Evolutionary conservation across 352 stramenopile genomes (phyloP).

Genomic region (Halophytophthora polymorphica): DNA sequence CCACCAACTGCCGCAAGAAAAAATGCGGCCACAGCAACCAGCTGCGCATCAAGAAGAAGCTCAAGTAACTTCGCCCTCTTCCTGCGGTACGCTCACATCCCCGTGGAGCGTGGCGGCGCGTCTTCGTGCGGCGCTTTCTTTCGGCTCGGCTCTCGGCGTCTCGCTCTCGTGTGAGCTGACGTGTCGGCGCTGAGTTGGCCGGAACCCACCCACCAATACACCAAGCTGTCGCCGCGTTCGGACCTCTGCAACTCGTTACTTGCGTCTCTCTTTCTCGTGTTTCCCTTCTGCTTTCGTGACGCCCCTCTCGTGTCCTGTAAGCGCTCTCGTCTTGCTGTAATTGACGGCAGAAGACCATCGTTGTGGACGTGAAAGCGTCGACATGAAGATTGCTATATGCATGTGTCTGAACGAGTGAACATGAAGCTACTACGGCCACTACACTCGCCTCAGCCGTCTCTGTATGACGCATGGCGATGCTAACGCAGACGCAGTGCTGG

Average conservation of each 20-base stretch:
- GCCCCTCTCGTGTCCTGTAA: too few species aligned
- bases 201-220: constrained; percentile 20
- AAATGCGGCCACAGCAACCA: constrained; percentile 99
- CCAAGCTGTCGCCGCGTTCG: constrained; percentile 24
- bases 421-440: too few species aligned
- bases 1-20: constrained; percentile 99
- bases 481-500: too few species aligned
- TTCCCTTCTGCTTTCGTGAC: not conserved
- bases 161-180: constrained; percentile 6
- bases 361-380: too few species aligned
- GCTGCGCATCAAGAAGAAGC: constrained; percentile 99
- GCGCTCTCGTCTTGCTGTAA: too few species aligned
- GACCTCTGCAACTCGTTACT: constrained; percentile 21
- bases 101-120: constrained; percentile 9
- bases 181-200: not conserved
- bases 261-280: not conserved
- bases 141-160: constrained; percentile 3
- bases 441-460: too few species aligned
- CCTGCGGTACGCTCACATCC: constrained; percentile 1
- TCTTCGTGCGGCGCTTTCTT: constrained; percentile 10
- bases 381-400: too few species aligned
- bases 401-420: too few species aligned
- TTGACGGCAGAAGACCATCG: too few species aligned
- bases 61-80: constrained; percentile 91
- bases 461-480: too few species aligned